Evolutionary conservation across 306 rosid genomes (phyloP).

Genomic region (Erythrophleum fordii): DNA sequence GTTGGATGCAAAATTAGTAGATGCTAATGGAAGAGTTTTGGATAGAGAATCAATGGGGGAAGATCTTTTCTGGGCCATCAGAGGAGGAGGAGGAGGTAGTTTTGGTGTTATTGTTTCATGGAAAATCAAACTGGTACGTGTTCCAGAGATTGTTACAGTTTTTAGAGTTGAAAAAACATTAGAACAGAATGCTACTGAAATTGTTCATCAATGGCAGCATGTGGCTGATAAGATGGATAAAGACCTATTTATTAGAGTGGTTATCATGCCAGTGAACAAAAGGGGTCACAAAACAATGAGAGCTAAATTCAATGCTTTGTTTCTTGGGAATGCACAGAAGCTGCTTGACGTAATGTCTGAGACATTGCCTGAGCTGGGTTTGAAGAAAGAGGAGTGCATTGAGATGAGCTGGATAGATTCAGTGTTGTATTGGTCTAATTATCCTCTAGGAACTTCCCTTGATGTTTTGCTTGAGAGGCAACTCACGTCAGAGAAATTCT

Average conservation of each 20-base stretch:
- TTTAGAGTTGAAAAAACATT: conserved; percentile 68
- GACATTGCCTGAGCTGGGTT: conserved; percentile 59
- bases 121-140: conserved; percentile 61
- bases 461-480: conserved; percentile 63
- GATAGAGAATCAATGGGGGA: conserved; percentile 76
- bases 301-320: conserved; percentile 64
- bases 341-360: conserved; percentile 50
- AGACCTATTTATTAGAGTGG: conserved; percentile 62
- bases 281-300: conserved; percentile 47
- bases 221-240: conserved; percentile 53
- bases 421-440: conserved; percentile 62
- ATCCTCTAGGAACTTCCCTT: conserved; percentile 51
- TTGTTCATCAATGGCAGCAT: conserved; percentile 70
- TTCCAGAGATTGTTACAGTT: conserved; percentile 63
- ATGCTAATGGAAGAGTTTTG: conserved; percentile 55
- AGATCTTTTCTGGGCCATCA: conserved; percentile 86
- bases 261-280: conserved; percentile 56
- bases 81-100: conserved; percentile 88
- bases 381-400: conserved; percentile 50
- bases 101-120: conserved; percentile 74
- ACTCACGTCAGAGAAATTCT: conserved; percentile 45
- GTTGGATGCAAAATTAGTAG: conserved; percentile 64
- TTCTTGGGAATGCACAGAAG: conserved; percentile 57
- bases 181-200: conserved; percentile 62
- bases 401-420: conserved; percentile 76